A percentile compares a stretch with the other conserved stretches of the same genome.
These are phyloP conservation scores for Orobanche coerulescens DNA, from an alignment of 257 asterid genomes.

Conservation along the genomic window DNA sequence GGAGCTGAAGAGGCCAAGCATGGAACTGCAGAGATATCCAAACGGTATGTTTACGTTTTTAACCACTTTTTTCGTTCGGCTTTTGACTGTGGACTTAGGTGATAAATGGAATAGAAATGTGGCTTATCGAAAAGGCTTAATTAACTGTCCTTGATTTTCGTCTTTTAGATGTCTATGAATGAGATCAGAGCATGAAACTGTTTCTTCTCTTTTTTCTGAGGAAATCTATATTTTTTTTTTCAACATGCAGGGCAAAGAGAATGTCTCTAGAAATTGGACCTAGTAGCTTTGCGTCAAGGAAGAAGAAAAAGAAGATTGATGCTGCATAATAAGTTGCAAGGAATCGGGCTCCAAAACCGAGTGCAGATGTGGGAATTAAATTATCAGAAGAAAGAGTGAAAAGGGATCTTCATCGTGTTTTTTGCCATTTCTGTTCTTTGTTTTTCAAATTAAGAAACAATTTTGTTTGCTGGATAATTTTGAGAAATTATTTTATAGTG, in stretches of 20 bases:
- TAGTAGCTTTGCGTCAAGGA: slow-evolving; percentile 65
- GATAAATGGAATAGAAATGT: background rate
- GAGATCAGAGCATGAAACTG: background rate
- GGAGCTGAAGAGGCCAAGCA: slow-evolving; percentile 37
- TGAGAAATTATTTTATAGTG: background rate
- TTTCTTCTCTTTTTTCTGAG: background rate
- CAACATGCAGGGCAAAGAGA: slow-evolving; percentile 62
- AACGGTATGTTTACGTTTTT: slow-evolving; percentile 36
- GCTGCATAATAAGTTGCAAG: slow-evolving; percentile 21
- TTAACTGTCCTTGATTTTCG: too few species aligned
- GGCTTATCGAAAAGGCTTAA: background rate
- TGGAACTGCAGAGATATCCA: slow-evolving; percentile 54
- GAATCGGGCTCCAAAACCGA: background rate
- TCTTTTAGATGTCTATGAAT: too few species aligned
- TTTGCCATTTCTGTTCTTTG: background rate
- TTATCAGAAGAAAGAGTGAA: background rate
- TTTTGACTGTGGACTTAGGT: background rate
- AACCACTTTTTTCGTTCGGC: background rate
- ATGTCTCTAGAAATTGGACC: slow-evolving; percentile 71
- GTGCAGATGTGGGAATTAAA: background rate
- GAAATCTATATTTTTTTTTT: background rate
- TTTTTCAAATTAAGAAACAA: background rate
- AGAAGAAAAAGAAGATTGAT: slow-evolving; percentile 71
- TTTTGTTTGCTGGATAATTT: slow-evolving; percentile 12
- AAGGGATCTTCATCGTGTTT: background rate